Base-by-base conservation (phyloP, 345 rosid genomes). In the Citrus sp. region DNA sequence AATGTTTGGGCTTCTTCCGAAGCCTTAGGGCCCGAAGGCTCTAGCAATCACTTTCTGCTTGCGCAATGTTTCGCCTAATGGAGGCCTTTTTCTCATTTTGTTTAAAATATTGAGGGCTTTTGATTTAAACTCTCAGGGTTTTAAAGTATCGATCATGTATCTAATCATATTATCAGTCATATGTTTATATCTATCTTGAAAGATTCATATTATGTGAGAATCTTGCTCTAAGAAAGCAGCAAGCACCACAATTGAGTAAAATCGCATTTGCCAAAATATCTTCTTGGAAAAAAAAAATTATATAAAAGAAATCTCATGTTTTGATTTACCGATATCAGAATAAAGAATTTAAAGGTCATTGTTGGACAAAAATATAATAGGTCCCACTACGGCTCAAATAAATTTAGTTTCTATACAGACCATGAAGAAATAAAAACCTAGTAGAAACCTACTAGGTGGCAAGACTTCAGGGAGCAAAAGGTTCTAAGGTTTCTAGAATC, bases 401-500 rank as follows among this genome's bases (percentile, higher is more conserved):
- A 40, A 40, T 9, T 40, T 40, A 0, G 13, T 2, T 10, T 2
- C 8, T 9, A 2, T 40, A 40, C 0, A 40, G 46, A 0, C 13
- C 13, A 9, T 40, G 13, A 40, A 38, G 10, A 38, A 40, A 40
- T 40, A 0, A 40, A 40, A 40, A 9, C 46, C 46, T 2, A 9
- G 46, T 1, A 40, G 2, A 40, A 40, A 40, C 13, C 46, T 40
- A 2, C 0, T 9, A 40, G 46, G 46, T 40, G 46, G 13, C 13
- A 2, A 40, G 46, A 40, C 46, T 40, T 0, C 3, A 40, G 10
- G 13, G 13, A 0, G 0, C 3, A 9, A 40, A 40, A 9, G 3
- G 3, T 8, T 38, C 2, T 8, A 38, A 38, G 0, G 42, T 38
- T 38, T 8, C 0, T 38, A 38, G 0, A 7, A 38, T 38, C 10